Evolutionary conservation across 371 early-diverging fungal species (phyloP).

Genomic region (Syncephalastrum sp.): DNA sequence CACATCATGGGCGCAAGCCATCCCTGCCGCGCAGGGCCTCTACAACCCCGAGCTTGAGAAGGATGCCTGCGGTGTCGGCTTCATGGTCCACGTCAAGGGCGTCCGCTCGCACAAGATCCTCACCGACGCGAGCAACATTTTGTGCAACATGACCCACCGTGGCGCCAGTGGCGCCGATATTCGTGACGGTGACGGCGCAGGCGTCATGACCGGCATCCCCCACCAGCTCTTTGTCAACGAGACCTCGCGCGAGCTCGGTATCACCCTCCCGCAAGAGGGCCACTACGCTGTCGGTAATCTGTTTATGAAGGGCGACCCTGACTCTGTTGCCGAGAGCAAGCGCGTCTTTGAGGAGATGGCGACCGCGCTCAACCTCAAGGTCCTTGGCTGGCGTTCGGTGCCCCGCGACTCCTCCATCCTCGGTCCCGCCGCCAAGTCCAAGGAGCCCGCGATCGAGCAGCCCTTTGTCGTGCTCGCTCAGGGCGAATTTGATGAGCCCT

Average conservation of each 20-base stretch:
- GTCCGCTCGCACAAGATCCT: constrained; percentile 75
- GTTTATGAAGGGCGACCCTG: constrained; percentile 72
- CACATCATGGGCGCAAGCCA: constrained; percentile 70
- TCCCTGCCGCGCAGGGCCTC: constrained; percentile 79
- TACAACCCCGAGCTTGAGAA: constrained; percentile 83
- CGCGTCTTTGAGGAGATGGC: constrained; percentile 78
- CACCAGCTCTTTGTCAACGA: constrained; percentile 80
- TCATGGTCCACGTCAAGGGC: constrained; percentile 84
- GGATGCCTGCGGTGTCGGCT: constrained; percentile 93
- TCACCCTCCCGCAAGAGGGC: constrained; percentile 72
- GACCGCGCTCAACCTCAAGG: constrained; percentile 63
- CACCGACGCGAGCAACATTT: constrained; percentile 74
- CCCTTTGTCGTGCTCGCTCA: constrained; percentile 78
- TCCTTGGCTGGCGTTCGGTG: constrained; percentile 90
- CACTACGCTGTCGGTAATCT: constrained; percentile 94
- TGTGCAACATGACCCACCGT: constrained; percentile 98
- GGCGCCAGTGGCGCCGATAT: constrained; percentile 92
- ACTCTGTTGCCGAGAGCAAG: constrained; percentile 64
- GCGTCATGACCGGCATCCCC: constrained; percentile 93
- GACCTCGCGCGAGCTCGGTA: constrained; percentile 51
- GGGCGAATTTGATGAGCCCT: constrained; percentile 58
- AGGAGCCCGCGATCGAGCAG: constrained; percentile 93
- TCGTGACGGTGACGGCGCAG: constrained; percentile 87
- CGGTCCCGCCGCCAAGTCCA: constrained; percentile 84
- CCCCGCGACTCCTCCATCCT: constrained; percentile 85